Evolutionary conservation across 192 early-diverging fungal species (phyloP).

Genomic region (Rhizophagus sp.): DNA sequence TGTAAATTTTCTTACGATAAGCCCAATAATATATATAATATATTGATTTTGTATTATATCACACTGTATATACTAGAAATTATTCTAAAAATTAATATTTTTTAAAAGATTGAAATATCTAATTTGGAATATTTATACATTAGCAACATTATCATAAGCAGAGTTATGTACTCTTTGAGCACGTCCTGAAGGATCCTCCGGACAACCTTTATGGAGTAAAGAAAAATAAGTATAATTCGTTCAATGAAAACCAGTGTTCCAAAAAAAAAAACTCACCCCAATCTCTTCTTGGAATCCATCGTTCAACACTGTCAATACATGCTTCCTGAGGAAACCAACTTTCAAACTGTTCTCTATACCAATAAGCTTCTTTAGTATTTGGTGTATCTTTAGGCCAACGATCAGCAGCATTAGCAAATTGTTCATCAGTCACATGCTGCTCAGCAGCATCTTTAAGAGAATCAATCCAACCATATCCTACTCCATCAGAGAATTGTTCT

Average conservation of each 20-base stretch:
- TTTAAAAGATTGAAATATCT: background rate
- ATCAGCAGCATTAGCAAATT: constrained; percentile 64
- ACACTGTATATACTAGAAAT: too few relatives aligned
- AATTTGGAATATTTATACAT: background rate
- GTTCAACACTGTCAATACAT: constrained; percentile 86
- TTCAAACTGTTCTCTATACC: constrained; percentile 94
- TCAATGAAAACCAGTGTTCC: background rate
- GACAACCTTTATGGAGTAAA: constrained; percentile 57
- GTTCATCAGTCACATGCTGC: constrained; percentile 73
- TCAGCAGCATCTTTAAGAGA: constrained; percentile 78
- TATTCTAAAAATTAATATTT: too few relatives aligned
- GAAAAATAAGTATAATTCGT: background rate
- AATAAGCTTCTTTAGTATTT: constrained; percentile 94
- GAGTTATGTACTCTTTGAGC: constrained; percentile 89
- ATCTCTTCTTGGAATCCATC: constrained; percentile 96
- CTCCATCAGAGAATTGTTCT: constrained; percentile 99
- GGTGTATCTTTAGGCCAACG: constrained; percentile 90
- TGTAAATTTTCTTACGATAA: too few relatives aligned
- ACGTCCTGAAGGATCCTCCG: constrained; percentile 95
- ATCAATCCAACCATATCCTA: constrained; percentile 99
- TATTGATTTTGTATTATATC: too few relatives aligned
- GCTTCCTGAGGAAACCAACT: constrained; percentile 89
- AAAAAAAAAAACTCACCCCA: constrained; percentile 60
- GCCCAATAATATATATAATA: too few relatives aligned
- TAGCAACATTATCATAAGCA: constrained; percentile 54